Conservation (phyloP, 768 basidiomycete genomes). For the Symmetrospora coprosmae region DNA sequence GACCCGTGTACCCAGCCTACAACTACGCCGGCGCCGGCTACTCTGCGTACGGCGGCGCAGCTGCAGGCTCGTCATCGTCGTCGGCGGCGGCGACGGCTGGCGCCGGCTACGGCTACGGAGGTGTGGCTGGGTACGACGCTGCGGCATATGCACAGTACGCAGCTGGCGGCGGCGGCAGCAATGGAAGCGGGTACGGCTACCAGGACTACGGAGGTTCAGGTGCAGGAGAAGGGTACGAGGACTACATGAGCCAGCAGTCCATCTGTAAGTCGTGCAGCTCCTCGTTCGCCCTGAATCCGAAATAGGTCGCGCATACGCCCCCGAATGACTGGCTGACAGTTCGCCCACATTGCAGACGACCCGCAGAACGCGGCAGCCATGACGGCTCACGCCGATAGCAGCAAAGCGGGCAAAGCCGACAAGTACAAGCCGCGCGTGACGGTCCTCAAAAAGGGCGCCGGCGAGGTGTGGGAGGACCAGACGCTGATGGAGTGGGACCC, state of each 20-base stretch:
- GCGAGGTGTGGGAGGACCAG: constrained; percentile 97
- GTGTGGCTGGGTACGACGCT: background rate
- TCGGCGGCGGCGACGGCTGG: no score
- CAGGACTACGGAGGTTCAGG: background rate
- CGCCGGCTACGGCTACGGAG: no score
- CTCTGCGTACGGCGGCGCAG: background rate
- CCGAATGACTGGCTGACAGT: background rate
- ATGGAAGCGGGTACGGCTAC: constrained; percentile 4
- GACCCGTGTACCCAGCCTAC: constrained; percentile 8
- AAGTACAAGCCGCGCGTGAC: constrained; percentile 86
- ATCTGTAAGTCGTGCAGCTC: constrained; percentile 15
- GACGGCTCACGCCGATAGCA: background rate
- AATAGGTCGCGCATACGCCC: no score
- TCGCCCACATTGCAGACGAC: background rate
- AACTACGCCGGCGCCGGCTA: background rate
- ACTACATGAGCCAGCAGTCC: constrained; percentile 5
- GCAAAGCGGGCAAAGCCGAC: background rate
- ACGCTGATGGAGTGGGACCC: constrained; percentile 96
- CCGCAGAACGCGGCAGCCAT: background rate
- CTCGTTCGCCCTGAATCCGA: no score
- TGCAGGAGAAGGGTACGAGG: background rate
- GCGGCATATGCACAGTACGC: no score
- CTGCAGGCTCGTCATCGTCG: background rate
- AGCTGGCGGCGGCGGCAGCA: no score
- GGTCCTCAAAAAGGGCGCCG: constrained; percentile 84